These are phyloP conservation scores for Arthrobotrys iridis DNA, from an alignment of 2,329 filamentous ascomycete genomes.

Conservation along the genomic window DNA sequence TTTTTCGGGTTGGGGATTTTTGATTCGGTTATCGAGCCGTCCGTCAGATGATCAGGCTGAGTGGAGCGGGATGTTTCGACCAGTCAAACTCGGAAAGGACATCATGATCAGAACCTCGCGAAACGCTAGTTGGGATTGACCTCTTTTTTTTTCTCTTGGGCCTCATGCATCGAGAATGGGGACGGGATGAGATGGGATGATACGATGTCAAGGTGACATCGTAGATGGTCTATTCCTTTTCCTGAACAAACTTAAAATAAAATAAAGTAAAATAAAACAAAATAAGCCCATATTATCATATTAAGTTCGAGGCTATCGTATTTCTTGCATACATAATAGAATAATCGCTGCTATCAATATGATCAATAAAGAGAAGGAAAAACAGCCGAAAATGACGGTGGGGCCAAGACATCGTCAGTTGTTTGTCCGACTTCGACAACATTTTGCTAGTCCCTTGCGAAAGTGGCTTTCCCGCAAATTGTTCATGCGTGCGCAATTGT, in stretches of 20 bases:
- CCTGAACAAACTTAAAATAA: too few species aligned
- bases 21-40: slow-evolving; percentile 24
- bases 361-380: too few species aligned
- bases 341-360: background rate
- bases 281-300: too few species aligned
- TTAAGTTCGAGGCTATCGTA: background rate
- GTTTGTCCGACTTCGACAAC: background rate
- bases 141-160: background rate
- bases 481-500: slow-evolving; percentile 3
- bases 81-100: background rate
- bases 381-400: background rate
- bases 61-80: slow-evolving; percentile 4
- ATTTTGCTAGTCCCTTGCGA: background rate
- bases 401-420: background rate
- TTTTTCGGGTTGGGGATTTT: background rate
- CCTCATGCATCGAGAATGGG: too few species aligned
- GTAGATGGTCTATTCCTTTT: background rate
- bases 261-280: too few species aligned
- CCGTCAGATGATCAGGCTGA: slow-evolving; percentile 10
- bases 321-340: background rate
- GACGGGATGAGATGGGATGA: background rate
- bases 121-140: slow-evolving; percentile 2
- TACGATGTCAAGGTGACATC: background rate
- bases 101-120: background rate
- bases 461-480: background rate